These are phyloP conservation scores for Lepidium didymum DNA, from an alignment of 345 rosid genomes.

Conservation along the genomic window DNA sequence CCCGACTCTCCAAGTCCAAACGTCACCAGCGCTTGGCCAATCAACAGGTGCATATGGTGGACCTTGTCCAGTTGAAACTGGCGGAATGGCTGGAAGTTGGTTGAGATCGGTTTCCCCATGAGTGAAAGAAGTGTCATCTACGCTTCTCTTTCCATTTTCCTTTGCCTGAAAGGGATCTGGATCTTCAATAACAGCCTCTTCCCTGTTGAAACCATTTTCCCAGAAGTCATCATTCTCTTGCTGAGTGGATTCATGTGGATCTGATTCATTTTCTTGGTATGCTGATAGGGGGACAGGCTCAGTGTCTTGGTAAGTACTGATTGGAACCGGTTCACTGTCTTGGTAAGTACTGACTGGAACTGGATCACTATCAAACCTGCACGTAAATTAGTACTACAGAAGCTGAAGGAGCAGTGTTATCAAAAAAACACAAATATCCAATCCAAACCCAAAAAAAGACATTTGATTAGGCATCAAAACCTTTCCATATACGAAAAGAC, in stretches of 20 bases:
- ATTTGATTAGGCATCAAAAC: not conserved
- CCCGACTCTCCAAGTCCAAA: slow-evolving; percentile 70
- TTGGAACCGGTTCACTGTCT: not conserved
- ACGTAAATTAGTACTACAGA: not conserved
- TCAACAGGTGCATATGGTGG: slow-evolving; percentile 29
- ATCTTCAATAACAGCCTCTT: slow-evolving; percentile 1
- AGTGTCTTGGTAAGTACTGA: slow-evolving; percentile 1
- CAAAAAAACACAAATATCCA: not conserved
- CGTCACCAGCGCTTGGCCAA: slow-evolving; percentile 31
- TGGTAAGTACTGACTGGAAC: slow-evolving; percentile 15
- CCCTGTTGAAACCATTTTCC: slow-evolving; percentile 27
- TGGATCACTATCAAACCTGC: slow-evolving; percentile 20
- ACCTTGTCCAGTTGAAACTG: slow-evolving; percentile 25
- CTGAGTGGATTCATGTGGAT: slow-evolving; percentile 8
- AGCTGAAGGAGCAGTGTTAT: not conserved
- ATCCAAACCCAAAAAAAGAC: not conserved
- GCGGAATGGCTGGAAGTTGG: slow-evolving; percentile 24
- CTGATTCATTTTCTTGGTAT: slow-evolving; percentile 12
- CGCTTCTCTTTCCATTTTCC: slow-evolving; percentile 27
- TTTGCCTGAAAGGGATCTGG: not conserved
- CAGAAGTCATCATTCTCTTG: slow-evolving; percentile 30
- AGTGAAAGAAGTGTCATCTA: slow-evolving; percentile 18
- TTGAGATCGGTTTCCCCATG: slow-evolving; percentile 26
- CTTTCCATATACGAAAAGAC: not conserved
- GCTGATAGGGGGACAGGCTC: slow-evolving; percentile 23